These are phyloP conservation scores for Phytophthora fragariaefolia DNA, from an alignment of 352 stramenopile species.

Conservation along the genomic window DNA sequence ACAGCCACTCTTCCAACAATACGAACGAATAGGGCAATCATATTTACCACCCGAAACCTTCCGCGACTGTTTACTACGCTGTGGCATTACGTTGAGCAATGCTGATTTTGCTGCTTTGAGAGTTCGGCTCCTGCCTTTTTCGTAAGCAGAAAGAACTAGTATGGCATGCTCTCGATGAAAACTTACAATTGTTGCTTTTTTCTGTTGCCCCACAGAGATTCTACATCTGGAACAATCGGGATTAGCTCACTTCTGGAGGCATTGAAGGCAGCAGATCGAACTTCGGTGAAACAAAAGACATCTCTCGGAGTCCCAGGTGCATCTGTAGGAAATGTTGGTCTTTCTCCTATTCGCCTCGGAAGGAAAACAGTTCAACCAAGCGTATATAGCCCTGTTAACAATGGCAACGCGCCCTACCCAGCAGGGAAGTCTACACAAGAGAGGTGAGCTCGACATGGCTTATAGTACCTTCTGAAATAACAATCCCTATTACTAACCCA, in stretches of 20 bases:
- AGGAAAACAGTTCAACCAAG: constrained; percentile 54
- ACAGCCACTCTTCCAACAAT: constrained; percentile 60
- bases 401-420: constrained; percentile 31
- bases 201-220: constrained; percentile 42
- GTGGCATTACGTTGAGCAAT: constrained; percentile 69
- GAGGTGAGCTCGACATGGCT: constrained; percentile 34
- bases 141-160: constrained; percentile 37
- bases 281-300: constrained; percentile 43
- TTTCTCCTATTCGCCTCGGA: constrained; percentile 69
- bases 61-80: constrained; percentile 64
- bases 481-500: background rate
- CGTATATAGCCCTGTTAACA: constrained; percentile 30
- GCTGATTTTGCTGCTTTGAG: constrained; percentile 73
- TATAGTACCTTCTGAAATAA: background rate
- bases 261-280: constrained; percentile 57
- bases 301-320: constrained; percentile 28
- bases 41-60: constrained; percentile 65
- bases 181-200: background rate
- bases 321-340: constrained; percentile 37
- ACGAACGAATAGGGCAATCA: constrained; percentile 57
- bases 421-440: constrained; percentile 82
- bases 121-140: constrained; percentile 64
- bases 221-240: constrained; percentile 50
- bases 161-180: background rate
- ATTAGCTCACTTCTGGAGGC: constrained; percentile 54